Evolutionary conservation across 2,329 filamentous ascomycete species (phyloP).

Genomic region (Penicillium vulpinum): DNA sequence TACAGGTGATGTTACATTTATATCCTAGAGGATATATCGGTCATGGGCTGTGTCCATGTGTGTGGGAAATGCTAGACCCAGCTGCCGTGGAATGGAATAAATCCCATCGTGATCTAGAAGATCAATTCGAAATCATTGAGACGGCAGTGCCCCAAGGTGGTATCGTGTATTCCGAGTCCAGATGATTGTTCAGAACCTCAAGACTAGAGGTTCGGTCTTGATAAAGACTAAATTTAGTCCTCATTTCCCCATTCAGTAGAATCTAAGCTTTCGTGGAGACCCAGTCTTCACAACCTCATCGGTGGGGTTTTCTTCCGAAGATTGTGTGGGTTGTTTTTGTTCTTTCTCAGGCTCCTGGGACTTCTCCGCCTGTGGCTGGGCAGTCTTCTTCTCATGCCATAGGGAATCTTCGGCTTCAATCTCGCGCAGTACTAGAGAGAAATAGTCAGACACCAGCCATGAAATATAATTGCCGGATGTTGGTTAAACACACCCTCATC

Average conservation of each 20-base stretch:
- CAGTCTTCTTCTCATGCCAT: conserved; percentile 34
- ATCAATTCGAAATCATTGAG: not conserved
- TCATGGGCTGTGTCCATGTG: not conserved
- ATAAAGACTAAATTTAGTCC: not conserved
- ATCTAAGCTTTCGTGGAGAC: conserved; percentile 30
- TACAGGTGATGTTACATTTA: conserved; percentile 5
- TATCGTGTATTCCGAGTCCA: not conserved
- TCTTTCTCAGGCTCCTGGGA: conserved; percentile 6
- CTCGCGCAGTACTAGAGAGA: conserved; percentile 38
- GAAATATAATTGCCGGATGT: not conserved
- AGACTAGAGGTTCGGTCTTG: not conserved
- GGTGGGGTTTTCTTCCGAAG: conserved; percentile 17
- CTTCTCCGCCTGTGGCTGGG: conserved; percentile 11
- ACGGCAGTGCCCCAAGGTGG: not conserved
- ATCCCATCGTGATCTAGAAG: not conserved
- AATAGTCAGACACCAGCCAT: conserved; percentile 4
- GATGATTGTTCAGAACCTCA: not conserved
- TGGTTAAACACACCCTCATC: conserved; percentile 66
- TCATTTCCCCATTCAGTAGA: conserved; percentile 25
- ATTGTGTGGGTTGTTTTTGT: conserved; percentile 9
- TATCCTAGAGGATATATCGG: not conserved
- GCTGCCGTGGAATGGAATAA: not conserved
- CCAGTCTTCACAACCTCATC: conserved; percentile 13
- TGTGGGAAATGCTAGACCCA: not conserved
- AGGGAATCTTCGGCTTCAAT: conserved; percentile 43